Evolutionary conservation across 169 alveolate genomes (phyloP).

Genomic region (Eimeria praecox): DNA sequence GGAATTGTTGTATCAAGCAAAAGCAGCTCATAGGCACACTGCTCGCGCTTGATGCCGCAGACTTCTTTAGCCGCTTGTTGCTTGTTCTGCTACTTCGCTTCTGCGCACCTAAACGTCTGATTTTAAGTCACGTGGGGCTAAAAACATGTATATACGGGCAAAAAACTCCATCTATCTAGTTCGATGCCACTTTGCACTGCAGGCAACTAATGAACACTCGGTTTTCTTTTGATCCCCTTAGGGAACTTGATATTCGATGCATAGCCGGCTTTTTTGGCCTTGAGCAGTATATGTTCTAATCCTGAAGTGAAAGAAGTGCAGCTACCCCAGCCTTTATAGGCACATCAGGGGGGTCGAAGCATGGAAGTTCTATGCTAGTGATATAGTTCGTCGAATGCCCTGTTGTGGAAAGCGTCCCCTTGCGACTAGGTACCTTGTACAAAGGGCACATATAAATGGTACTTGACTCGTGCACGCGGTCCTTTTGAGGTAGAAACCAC

Average conservation of each 20-base stretch:
- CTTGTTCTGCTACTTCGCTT: too few species aligned
- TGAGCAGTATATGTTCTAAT: conserved; percentile 80
- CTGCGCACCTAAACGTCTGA: background rate
- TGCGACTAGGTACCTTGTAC: conserved; percentile 94
- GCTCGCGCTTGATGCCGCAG: background rate
- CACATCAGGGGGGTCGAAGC: conserved; percentile 91
- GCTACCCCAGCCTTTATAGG: conserved; percentile 98
- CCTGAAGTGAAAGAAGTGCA: conserved; percentile 94
- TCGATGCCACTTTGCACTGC: background rate
- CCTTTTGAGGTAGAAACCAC: conserved; percentile 92
- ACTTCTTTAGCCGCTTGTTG: too few species aligned
- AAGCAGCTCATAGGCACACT: background rate
- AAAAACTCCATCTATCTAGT: background rate
- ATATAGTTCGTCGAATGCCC: conserved; percentile 98
- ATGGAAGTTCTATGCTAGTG: conserved; percentile 93
- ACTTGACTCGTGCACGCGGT: conserved; percentile 89
- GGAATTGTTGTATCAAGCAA: background rate
- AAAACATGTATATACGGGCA: too few species aligned
- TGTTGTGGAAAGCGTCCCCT: conserved; percentile 96
- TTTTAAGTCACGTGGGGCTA: background rate
- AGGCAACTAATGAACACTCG: background rate
- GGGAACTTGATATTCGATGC: background rate
- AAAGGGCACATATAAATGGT: conserved; percentile 92
- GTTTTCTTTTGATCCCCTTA: background rate
- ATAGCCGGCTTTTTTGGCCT: background rate